Evolutionary conservation across 2,329 filamentous ascomycete species (phyloP), one percentile per base, ranked within the genome.

Genomic region (Monosporascus ibericus): DNA sequence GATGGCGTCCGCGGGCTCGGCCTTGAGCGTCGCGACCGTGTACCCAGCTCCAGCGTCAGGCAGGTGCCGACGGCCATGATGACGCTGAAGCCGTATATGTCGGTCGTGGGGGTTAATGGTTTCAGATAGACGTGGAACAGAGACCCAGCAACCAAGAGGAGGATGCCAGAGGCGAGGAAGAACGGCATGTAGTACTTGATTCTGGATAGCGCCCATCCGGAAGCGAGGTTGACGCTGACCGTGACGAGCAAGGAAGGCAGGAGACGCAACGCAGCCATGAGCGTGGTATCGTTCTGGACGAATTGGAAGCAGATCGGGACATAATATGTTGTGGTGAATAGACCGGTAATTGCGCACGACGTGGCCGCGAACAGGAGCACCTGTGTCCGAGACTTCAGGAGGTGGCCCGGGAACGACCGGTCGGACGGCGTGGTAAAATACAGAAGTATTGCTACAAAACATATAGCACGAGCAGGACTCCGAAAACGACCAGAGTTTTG

Each of bases 291-390:
- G 3, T 67, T 66, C 4, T 65, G 63, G 1, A 68, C 70, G 58
- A 79, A 80, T 52, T 76, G 72, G 64, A 80, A 80, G 62, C 72
- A 79, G 7, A 81, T 61, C 0, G 78, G 78, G 27, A 79, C 73
- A 60, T 74, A 80, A 60, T 78, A 81, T 22, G 74, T 63, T 0
- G 67, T 48, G 42, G 74, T 67, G 48, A 72, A 73, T 40, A 70
- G 58, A 3, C 60, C 61, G 2, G 66, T 65, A 15, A 57, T 65
- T 3, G 63, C 61, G 20, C 60, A 60, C 5, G 69, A 64, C 1
- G 66, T 72, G 7, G 60, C 58, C 24, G 74, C 54, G 55, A 72
- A 75, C 0, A 81, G 63, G 1, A 80, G 59, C 2, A 77, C 50
- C 44, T 72, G 62, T 2, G 69, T 69, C 5, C 65, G 64, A 20